Percentiles rank a stretch among this genome's conserved stretches.
Conservation (phyloP, 2,329 filamentous ascomycete species). For the Diaporthe capsici region DNA sequence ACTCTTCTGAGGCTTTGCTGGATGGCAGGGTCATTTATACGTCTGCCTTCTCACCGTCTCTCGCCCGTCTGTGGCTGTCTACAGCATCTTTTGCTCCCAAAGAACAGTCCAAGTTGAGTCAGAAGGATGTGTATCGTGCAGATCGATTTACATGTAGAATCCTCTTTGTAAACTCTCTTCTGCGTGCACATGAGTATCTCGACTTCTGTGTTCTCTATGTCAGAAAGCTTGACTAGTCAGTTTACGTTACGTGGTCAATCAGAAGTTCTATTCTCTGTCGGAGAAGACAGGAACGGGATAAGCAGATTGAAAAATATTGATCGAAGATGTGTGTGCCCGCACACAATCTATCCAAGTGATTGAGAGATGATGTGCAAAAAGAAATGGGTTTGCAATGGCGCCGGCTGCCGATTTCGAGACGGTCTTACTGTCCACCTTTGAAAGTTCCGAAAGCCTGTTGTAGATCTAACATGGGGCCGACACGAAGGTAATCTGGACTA, state of each 20-base stretch:
- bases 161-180: slow-evolving; percentile 1
- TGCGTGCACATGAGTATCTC: background rate
- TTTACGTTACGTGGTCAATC: background rate
- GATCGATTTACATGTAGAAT: background rate
- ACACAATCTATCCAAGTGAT: background rate
- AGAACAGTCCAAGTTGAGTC: background rate
- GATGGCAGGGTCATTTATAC: background rate
- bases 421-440: background rate
- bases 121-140: background rate
- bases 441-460: background rate
- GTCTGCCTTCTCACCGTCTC: background rate
- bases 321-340: background rate
- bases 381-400: rapidly evolving
- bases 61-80: background rate
- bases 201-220: background rate
- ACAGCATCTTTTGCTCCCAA: background rate
- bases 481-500: background rate
- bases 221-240: slow-evolving; percentile 21
- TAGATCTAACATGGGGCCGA: background rate
- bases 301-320: too few relatives aligned
- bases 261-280: background rate
- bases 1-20: background rate
- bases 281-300: rapidly evolving
- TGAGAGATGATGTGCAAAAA: background rate
- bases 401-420: background rate